phyloP scores from a whole-genome alignment of 192 early-diverging fungal genomes.

The Allomyces macrogynus region DNA sequence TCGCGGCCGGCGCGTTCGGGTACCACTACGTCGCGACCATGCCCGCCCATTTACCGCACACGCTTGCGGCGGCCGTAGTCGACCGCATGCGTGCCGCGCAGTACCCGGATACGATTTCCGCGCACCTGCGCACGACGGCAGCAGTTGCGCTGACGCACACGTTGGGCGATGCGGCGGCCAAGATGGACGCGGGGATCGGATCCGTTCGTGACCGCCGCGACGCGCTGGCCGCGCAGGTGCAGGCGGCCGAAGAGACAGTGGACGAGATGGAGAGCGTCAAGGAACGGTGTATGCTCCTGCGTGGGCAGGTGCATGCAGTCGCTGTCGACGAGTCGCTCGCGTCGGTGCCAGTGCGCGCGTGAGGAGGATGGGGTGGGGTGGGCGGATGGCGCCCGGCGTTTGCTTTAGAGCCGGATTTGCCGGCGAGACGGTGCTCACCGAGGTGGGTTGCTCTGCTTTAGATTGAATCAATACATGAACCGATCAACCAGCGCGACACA shows the following conservation, averaged over 20 bases:
- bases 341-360: neutral
- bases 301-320: neutral
- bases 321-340: neutral
- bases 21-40: too few species aligned
- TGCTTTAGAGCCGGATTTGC: too few species aligned
- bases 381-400: too few species aligned
- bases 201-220: neutral
- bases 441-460: too few species aligned
- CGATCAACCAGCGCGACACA: too few species aligned
- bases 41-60: neutral
- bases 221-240: neutral
- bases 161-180: neutral
- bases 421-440: too few species aligned
- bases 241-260: neutral
- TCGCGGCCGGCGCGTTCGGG: neutral
- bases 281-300: neutral
- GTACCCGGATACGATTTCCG: neutral
- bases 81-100: neutral
- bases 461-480: too few species aligned
- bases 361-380: too few species aligned
- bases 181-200: neutral
- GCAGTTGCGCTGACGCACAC: neutral
- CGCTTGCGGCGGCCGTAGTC: neutral
- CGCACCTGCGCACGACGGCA: neutral
- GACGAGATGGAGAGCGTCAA: neutral